These are phyloP conservation scores for Trypanosoma melophagium DNA, from an alignment of 208 protist genomes.

Conservation along the genomic window DNA sequence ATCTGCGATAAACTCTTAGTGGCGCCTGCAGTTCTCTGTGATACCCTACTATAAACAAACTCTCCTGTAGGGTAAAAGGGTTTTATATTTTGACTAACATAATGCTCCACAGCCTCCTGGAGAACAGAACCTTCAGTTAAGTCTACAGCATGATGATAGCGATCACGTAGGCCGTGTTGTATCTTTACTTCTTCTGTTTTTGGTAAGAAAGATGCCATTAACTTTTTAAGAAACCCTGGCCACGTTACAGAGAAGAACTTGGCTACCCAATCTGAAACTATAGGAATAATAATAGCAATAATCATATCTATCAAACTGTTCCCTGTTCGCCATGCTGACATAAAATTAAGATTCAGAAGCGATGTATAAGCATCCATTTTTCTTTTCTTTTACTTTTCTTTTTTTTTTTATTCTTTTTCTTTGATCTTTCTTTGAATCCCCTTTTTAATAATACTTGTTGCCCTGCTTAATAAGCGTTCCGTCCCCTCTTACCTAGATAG, in stretches of 20 bases:
- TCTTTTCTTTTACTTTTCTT: background rate
- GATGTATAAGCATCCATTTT: slow-evolving; percentile 80
- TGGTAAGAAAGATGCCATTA: slow-evolving; percentile 25
- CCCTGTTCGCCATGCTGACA: slow-evolving; percentile 83
- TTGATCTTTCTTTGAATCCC: no score
- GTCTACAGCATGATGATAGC: slow-evolving; percentile 28
- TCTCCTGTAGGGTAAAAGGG: slow-evolving; percentile 46
- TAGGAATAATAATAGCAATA: slow-evolving; percentile 75
- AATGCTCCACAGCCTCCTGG: slow-evolving; percentile 62
- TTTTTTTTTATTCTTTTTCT: background rate
- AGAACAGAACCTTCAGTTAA: slow-evolving; percentile 47
- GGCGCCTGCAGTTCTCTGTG: background rate
- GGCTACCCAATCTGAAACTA: slow-evolving; percentile 50
- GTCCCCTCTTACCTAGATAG: no score
- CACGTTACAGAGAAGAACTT: slow-evolving; percentile 49
- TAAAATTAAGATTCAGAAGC: slow-evolving; percentile 87
- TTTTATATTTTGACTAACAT: slow-evolving; percentile 43
- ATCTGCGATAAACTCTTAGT: slow-evolving; percentile 9
- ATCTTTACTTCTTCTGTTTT: slow-evolving; percentile 18
- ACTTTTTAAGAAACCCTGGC: slow-evolving; percentile 36
- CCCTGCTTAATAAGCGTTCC: no score
- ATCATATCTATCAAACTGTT: slow-evolving; percentile 81
- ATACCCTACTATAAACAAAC: slow-evolving; percentile 17
- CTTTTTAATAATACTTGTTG: no score
- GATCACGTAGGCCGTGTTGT: slow-evolving; percentile 25